Evolutionary conservation across 2,329 filamentous ascomycete species (phyloP).

Genomic region (Penicillium sp.): DNA sequence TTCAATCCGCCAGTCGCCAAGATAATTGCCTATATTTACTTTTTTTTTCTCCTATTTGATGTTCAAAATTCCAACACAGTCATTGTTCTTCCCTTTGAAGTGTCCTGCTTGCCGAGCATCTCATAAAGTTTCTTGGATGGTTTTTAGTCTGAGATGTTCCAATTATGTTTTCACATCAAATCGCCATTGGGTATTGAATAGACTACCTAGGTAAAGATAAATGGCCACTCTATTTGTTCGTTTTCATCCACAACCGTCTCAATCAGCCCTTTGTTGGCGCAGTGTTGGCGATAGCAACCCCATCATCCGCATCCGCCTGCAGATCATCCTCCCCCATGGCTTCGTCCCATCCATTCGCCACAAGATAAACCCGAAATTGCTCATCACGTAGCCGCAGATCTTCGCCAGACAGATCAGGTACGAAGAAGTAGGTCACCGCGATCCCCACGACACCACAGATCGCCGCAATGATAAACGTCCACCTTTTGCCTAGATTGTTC

Average conservation of each 20-base stretch:
- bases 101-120: no score
- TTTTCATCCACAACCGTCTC: no score
- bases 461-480: constrained; percentile 59
- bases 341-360: constrained; percentile 52
- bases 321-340: constrained; percentile 51
- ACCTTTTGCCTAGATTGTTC: constrained; percentile 50
- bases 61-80: no score
- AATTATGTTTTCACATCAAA: no score
- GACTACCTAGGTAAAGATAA: background rate
- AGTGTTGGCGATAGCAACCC: constrained; percentile 12
- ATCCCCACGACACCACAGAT: constrained; percentile 55
- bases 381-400: constrained; percentile 51
- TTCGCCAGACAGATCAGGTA: constrained; percentile 52
- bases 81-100: no score
- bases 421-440: constrained; percentile 53
- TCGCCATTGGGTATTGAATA: no score
- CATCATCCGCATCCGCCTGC: constrained; percentile 37
- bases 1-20: no score
- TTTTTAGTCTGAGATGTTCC: no score
- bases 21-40: no score
- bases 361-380: constrained; percentile 50
- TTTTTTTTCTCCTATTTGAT: no score
- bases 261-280: background rate
- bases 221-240: no score
- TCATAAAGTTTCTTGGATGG: no score